Conservation (phyloP, 768 basidiomycete genomes). For the Suillus occidentalis region DNA sequence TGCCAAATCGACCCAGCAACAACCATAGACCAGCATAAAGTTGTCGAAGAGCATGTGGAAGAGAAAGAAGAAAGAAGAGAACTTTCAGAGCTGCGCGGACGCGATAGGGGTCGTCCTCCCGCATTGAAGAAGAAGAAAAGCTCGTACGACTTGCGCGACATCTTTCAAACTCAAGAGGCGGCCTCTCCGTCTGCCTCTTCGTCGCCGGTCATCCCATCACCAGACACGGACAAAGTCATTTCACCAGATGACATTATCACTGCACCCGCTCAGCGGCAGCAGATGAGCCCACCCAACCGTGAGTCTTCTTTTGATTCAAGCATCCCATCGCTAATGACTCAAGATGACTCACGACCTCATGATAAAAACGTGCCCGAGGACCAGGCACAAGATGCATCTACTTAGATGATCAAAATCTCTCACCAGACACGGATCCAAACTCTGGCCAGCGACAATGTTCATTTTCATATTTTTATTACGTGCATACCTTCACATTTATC, state of each 20-base stretch:
- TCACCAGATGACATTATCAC: not conserved
- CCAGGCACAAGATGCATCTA: not conserved
- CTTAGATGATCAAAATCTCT: not conserved
- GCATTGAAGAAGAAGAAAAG: conserved; percentile 38
- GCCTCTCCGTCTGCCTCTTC: not conserved
- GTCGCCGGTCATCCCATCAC: not conserved
- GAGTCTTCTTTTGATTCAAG: not conserved
- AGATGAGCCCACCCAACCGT: not conserved
- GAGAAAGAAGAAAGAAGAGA: too few species aligned
- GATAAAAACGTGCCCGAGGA: not conserved
- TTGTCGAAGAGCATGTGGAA: not conserved
- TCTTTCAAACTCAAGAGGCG: conserved; percentile 20
- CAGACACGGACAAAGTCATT: not conserved
- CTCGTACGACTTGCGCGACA: conserved; percentile 33
- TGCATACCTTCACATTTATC: not conserved
- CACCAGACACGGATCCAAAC: not conserved
- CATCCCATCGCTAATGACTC: not conserved
- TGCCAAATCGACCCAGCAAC: not conserved
- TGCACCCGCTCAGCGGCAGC: not conserved
- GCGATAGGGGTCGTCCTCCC: not conserved
- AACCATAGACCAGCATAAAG: not conserved
- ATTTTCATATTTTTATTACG: not conserved
- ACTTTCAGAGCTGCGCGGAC: not conserved
- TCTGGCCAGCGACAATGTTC: not conserved
- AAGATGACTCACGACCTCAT: not conserved